Evolutionary conservation across 805 yeast genomes (phyloP).

Genomic region (Barnettozyma populi): DNA sequence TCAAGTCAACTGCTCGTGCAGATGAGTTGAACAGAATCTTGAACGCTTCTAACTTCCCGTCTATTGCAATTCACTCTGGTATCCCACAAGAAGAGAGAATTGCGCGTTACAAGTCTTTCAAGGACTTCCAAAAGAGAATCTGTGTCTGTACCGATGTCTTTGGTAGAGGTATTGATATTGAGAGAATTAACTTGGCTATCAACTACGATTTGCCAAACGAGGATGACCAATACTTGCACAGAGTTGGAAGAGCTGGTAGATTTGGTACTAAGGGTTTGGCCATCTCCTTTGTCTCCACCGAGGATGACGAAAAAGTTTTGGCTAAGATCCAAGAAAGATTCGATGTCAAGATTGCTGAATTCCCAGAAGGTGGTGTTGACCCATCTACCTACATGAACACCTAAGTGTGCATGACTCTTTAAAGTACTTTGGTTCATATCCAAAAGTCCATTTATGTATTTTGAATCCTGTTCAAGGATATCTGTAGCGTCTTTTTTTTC

Average conservation of each 20-base stretch:
- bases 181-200: conserved; percentile 96
- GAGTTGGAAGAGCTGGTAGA: conserved; percentile 99
- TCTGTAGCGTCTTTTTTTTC: no score
- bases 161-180: conserved; percentile 99
- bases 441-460: background rate
- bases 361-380: conserved; percentile 98
- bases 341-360: conserved; percentile 90
- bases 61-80: conserved; percentile 93
- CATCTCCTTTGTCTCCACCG: conserved; percentile 78
- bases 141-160: conserved; percentile 98
- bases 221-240: conserved; percentile 97
- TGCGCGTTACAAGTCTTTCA: conserved; percentile 90
- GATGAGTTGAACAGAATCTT: conserved; percentile 83
- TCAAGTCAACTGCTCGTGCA: conserved; percentile 87
- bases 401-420: conserved; percentile 26
- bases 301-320: conserved; percentile 85
- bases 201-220: conserved; percentile 94
- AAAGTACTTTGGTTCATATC: background rate
- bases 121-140: conserved; percentile 97
- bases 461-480: background rate
- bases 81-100: conserved; percentile 98
- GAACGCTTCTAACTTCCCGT: conserved; percentile 92
- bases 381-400: conserved; percentile 98
- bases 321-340: conserved; percentile 94
- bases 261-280: conserved; percentile 99